Conservation (phyloP, 495 filamentous ascomycete species). For the Neurospora terricola region DNA sequence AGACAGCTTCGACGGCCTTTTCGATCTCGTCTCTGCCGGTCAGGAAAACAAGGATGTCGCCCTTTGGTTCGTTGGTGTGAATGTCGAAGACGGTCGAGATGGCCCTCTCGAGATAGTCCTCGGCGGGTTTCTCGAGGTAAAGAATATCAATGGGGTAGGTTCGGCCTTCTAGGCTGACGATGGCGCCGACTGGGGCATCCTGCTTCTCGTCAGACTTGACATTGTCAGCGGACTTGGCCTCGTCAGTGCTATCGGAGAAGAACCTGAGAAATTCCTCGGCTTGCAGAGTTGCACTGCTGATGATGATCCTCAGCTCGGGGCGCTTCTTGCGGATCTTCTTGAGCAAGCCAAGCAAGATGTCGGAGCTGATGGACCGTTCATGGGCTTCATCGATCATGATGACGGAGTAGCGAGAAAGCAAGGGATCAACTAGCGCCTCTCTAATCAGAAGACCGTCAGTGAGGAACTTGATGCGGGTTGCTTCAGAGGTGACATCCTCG, state of each 20-base stretch:
- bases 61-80: conserved; percentile 75
- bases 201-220: conserved; percentile 33
- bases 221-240: conserved; percentile 33
- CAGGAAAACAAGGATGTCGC: conserved; percentile 87
- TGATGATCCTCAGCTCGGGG: conserved; percentile 75
- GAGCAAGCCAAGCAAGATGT: conserved; percentile 84
- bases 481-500: conserved; percentile 84
- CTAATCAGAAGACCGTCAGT: conserved; percentile 92
- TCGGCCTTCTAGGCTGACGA: conserved; percentile 83
- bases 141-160: conserved; percentile 88
- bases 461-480: conserved; percentile 88
- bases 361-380: conserved; percentile 88
- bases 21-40: conserved; percentile 95
- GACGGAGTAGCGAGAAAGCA: conserved; percentile 86
- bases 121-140: conserved; percentile 68
- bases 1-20: conserved; percentile 61
- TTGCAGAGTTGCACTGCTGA: conserved; percentile 91
- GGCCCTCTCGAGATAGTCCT: conserved; percentile 83
- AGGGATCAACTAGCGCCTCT: conserved; percentile 87
- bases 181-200: conserved; percentile 45
- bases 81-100: conserved; percentile 90
- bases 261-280: conserved; percentile 82
- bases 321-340: conserved; percentile 86
- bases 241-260: conserved; percentile 48
- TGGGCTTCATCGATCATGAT: conserved; percentile 99